Conservation (phyloP, 768 basidiomycete genomes). For the Mycena vulgaris region DNA sequence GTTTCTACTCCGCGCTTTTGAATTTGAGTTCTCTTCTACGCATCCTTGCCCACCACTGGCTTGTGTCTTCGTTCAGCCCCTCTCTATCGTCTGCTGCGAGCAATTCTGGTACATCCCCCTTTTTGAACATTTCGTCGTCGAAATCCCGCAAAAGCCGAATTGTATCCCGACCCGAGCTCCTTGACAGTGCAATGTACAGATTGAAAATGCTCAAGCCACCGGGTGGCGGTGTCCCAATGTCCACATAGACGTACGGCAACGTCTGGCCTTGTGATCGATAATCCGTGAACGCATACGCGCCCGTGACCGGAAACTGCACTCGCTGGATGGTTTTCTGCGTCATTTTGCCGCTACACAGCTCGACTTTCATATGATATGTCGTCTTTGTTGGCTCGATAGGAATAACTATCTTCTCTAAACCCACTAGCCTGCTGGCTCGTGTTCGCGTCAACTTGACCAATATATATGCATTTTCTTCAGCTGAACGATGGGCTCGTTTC, state of each 20-base stretch:
- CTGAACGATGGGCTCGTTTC: constrained; percentile 22
- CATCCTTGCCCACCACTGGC: too few species aligned
- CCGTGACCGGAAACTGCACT: constrained; percentile 50
- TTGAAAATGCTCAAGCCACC: too few species aligned
- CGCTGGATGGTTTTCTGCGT: constrained; percentile 32
- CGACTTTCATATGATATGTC: constrained; percentile 37
- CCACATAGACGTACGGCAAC: constrained; percentile 48
- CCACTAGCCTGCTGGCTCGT: constrained; percentile 37
- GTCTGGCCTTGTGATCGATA: constrained; percentile 62
- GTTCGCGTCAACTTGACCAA: constrained; percentile 48
- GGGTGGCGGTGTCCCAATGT: too few species aligned
- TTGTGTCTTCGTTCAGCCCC: too few species aligned
- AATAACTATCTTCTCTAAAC: constrained; percentile 43
- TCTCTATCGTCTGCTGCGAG: too few species aligned
- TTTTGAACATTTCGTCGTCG: too few species aligned
- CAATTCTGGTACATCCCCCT: too few species aligned
- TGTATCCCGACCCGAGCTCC: too few species aligned
- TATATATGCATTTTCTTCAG: constrained; percentile 44
- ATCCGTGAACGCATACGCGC: constrained; percentile 60
- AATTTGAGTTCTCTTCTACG: too few species aligned
- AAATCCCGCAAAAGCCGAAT: too few species aligned
- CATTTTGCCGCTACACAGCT: constrained; percentile 6
- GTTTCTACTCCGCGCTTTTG: too few species aligned
- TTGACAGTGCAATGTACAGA: too few species aligned
- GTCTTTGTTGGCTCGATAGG: constrained; percentile 42